Evolutionary conservation across 768 basidiomycete species (phyloP), one percentile per base, ranked within the genome.

Genomic region (Vararia minispora): DNA sequence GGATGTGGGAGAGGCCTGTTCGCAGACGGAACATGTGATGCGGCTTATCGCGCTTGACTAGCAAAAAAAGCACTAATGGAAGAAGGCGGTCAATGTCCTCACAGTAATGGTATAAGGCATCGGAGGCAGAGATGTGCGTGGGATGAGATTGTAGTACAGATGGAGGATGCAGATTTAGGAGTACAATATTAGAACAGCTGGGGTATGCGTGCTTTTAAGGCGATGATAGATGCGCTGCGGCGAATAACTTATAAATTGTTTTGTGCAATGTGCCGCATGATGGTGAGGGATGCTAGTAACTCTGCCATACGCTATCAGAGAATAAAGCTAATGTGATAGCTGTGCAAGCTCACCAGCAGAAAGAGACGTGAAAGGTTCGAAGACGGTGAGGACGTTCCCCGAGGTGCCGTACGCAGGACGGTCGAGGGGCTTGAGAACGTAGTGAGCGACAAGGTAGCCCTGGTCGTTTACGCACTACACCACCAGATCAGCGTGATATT

Each of bases 381-480:
- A 68, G 16, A 81, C 63, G 4, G 72, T 75, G 37, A 82, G 49
- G 14, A 64, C 72, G 49, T 80, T 74, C 10, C 79, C 79, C 24
- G 77, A 78, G 16, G 72, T 68, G 34, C 67, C 64, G 47, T 71
- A 79, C n/a, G 65, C 66, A 26, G 67, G 68, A 37, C 73, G 64
- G 43, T 68, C 61, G 34, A 66, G 60, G 2, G 71, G 67, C 44
- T 72, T 72, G 18, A 81, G 67, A 48, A 74, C 71, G 45, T 78
- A 83, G 47, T 80, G 74, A 13, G 78, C 80, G 17, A 80, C 71
- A 24, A 79, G 41, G 33, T 62, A 59, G 51, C 74, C 68, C 25
- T 73, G 71, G 25, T 63, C 62, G 34, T 64, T 63, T 30, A 71
- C 63, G 44, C 77, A 79, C 79, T 81, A 45, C 11, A 27, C 28